Evolutionary conservation across 1,139 yeast genomes (phyloP), one percentile per base, ranked within the genome.

Genomic region (Sugiyamaella xylanicola): DNA sequence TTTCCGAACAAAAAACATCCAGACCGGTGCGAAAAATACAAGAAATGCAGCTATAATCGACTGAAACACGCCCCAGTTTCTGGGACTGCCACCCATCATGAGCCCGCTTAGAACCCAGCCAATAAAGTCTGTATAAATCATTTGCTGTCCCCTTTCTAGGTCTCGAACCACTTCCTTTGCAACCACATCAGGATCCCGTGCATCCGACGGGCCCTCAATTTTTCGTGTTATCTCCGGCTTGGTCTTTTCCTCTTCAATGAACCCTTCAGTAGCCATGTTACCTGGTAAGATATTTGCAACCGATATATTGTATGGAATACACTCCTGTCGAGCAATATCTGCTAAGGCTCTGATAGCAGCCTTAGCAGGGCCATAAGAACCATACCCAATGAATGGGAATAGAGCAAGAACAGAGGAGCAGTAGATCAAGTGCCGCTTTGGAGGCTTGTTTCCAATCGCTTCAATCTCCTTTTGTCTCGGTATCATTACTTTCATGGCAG

Each of bases 241-340:
- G 4, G 95, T 86, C 59, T 74, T 73, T 67, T 92, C 87, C 70
- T 95, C 99, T 58, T 84, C 83, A 4, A 74, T 82, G 65, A 72
- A 95, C 0, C 99, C 99, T 70, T 92, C 98, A 61, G 96, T 86
- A 51, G 77, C 80, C 72, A 93, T 91, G 68, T 90, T 91, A 0
- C 99, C 99, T 0, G 98, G 96, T 65, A 85, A 85, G 0, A 90
- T 83, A 51, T 84, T 79, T 13, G 74, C 73, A 4, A 76, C 78
- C 2, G 67, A 56, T 62, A 85, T 83, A 59, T 85, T 81, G 65
- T 82, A 86, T 1, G 86, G 85, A 0, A 78, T 69, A 56, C 89
- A 77, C 68, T 95, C 99, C 64, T 92, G 97, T 57, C 97, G 82
- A 54, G 93, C 72, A 4, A 87, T 77, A 51, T 86, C 86, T 0